Percentiles rank a stretch among this genome's conserved stretches.
These are phyloP conservation scores for Pholiota adiposa DNA, from an alignment of 1,284 basidiomycete genomes.

Conservation along the genomic window DNA sequence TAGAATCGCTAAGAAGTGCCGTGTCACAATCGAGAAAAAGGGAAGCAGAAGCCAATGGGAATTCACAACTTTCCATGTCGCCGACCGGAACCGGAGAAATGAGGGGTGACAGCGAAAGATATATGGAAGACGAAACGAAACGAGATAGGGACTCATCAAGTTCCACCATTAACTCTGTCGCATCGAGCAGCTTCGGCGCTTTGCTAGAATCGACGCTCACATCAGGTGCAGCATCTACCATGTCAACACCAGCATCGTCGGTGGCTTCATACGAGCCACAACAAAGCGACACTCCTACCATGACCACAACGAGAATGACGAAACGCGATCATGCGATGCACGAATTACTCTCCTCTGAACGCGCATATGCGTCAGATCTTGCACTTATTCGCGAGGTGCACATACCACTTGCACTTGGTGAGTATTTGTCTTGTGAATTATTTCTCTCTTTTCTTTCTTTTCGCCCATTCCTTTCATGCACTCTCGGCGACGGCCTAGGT, in stretches of 20 bases:
- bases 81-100: not conserved
- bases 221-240: constrained; percentile 1
- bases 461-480: not conserved
- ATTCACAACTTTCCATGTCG: not conserved
- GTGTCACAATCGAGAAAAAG: not conserved
- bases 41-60: not conserved
- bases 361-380: constrained; percentile 88
- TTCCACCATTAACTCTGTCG: constrained; percentile 11
- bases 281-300: not conserved
- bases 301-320: constrained; percentile 37
- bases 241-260: constrained; percentile 6
- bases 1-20: constrained; percentile 1
- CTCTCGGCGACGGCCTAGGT: not conserved
- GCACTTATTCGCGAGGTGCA: constrained; percentile 86
- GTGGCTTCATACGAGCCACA: constrained; percentile 3
- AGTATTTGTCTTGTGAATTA: constrained; percentile 22
- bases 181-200: not conserved
- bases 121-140: constrained; percentile 6
- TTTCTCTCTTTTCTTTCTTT: constrained; percentile 4
- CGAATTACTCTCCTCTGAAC: constrained; percentile 85
- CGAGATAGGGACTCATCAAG: constrained; percentile 6
- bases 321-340: constrained; percentile 86
- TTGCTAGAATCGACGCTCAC: constrained; percentile 8
- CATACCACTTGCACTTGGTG: constrained; percentile 76
- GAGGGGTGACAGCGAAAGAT: constrained; percentile 2